These are phyloP conservation scores for Amylostereum areolatum DNA, from an alignment of 1,284 basidiomycete species.

Conservation along the genomic window DNA sequence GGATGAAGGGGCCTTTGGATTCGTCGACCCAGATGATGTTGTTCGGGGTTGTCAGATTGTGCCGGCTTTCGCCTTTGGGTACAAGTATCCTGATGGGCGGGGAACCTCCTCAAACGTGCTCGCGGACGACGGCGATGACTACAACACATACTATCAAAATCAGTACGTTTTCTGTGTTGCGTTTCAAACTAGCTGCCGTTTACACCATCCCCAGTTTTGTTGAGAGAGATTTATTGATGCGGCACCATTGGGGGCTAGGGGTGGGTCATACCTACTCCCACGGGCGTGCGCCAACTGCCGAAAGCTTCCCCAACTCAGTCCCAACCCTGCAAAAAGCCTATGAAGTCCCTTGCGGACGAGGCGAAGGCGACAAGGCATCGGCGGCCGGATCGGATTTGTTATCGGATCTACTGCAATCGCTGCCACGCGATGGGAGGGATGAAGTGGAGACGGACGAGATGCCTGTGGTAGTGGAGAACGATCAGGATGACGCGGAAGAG, in stretches of 20 bases:
- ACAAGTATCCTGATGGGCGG: background rate
- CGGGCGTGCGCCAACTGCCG: background rate
- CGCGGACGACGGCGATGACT: background rate
- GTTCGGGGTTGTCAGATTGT: conserved; percentile 19
- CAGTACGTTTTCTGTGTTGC: background rate
- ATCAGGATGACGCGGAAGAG: background rate
- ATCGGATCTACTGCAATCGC: background rate
- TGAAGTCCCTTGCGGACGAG: background rate
- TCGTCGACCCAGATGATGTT: conserved; percentile 17
- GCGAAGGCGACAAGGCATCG: background rate
- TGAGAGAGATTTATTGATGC: conserved; percentile 16
- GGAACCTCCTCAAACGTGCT: background rate
- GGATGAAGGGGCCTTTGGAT: conserved; percentile 17
- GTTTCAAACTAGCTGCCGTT: background rate
- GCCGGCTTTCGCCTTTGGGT: conserved; percentile 12
- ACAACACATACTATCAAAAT: conserved; percentile 1
- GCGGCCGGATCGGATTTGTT: background rate
- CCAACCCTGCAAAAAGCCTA: too few relatives aligned
- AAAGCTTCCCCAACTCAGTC: background rate
- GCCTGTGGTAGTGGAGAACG: too few relatives aligned
- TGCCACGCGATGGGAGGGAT: background rate
- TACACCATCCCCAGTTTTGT: conserved; percentile 8
- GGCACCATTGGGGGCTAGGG: conserved; percentile 11
- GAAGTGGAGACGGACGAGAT: background rate
- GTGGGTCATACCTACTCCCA: conserved; percentile 11